Evolutionary conservation across 208 protist species (phyloP), one percentile per base, ranked within the genome.

Genomic region (Leishmania turanica): DNA sequence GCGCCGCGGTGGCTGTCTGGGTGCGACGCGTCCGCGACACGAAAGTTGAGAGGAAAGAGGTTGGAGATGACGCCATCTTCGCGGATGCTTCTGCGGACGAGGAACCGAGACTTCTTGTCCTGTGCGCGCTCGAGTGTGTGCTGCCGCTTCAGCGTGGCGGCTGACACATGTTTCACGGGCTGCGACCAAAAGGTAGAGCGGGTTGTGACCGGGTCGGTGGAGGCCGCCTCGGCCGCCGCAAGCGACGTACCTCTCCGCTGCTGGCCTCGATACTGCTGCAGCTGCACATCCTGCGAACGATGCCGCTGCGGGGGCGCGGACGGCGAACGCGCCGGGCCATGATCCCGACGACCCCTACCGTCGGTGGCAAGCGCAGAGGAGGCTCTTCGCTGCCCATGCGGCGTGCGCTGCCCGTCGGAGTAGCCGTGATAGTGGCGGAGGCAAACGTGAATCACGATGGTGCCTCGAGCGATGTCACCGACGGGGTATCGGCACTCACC

Each of bases 31-130:
- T 79, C 78, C 1, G 64, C 31, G 24, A 6, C 62, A 58, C 9
- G 49, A 42, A 95, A 89, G 40, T 17, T 24, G 24, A 98, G 17
- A 0, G 90, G 90, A 75, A 89, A 98, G 21, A 98, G 40, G 75
- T 98, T 98, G 27, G 93, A 97, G 31, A 90, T 54, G 21, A 92
- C 93, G 56, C 95, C 95, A 66, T 94, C 92, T 17, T 92, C 86
- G 56, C 89, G 92, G 45, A 98, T n/a, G 21, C 80, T 85, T 47
- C 85, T 80, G 68, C 92, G 90, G 1, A 92, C 90, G 37, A 77
- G 31, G 66, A 91, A 96, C 42, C 91, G 89, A 3, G 85, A 90
- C 73, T 87, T 87, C 82, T 90, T 96, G 78, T 98, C 95, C 13
- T 83, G 40, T 21, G 81, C 77, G 24, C 93, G 88, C 27, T 90